Base-by-base conservation (phyloP, 306 rosid species). In the Vachellia pachyceras region DNA sequence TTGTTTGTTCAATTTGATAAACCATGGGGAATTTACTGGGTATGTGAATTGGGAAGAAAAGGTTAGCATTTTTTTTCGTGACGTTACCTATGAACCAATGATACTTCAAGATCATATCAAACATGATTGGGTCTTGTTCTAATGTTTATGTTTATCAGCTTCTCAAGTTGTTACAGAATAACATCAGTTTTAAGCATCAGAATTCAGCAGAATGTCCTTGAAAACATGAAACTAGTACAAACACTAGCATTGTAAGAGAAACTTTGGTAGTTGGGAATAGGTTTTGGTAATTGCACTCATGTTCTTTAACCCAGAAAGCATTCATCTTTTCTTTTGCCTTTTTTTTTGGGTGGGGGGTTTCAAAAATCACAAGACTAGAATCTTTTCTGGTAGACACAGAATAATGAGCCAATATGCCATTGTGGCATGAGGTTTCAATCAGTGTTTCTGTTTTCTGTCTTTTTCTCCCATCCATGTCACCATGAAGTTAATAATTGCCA, bases 241-340 rank as follows among this genome's bases (percentile, higher is more conserved):
- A 45, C 68, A 69, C 61, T 57, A 44, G 63, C 76, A 74, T 65
- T 74, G 69, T 25, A 45, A 29, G 71, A 74, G 75, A 57, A 81
- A 52, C 22, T 45, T 76, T 75, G 36, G n/a, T 20, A 41, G 50
- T 68, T 2, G 52, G 39, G 71, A 25, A 36, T 77, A 17, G 78
- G 74, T 61, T 77, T 82, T 61, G 78, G 74, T 49, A 49, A 77
- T 77, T 82, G 73, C 68, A 70, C 33, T 46, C 55, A 35, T 82
- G 77, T 49, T 70, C 23, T 82, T 69, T 61, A 44, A 71, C 61
- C 78, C 79, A 77, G 69, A 50, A 35, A 37, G 69, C 29, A 22
- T 36, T n/a, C 12, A 6, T 11, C 37, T 4, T 20, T 65, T 67
- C 33, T 29, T 29, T 29, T 29, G 33, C 33, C 29, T 15, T 29